These are phyloP conservation scores for Parastagonospora nodorum DNA, from an alignment of 2,329 filamentous ascomycete genomes.

Conservation along the genomic window DNA sequence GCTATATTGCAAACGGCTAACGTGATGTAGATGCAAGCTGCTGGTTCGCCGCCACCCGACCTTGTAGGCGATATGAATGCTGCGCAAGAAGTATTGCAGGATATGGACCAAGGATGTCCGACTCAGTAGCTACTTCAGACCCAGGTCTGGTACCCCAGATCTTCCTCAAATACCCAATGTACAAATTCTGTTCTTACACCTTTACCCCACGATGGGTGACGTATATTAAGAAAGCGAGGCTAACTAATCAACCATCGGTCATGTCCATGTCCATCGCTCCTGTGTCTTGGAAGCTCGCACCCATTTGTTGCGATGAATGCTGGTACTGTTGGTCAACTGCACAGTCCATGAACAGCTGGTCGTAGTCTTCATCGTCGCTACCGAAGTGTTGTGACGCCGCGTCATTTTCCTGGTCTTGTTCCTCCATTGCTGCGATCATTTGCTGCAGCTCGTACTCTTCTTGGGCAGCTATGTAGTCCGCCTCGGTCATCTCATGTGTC, in stretches of 20 bases:
- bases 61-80: conserved; percentile 88
- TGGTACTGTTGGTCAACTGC: conserved; percentile 53
- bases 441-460: conserved; percentile 54
- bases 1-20: conserved; percentile 3
- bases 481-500: conserved; percentile 40
- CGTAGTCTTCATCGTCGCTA: conserved; percentile 67
- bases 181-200: conserved; percentile 5
- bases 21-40: conserved; percentile 83
- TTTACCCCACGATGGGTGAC: not conserved
- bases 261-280: conserved; percentile 48
- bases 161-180: conserved; percentile 32
- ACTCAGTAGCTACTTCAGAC: conserved; percentile 56
- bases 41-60: conserved; percentile 87
- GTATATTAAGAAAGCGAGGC: not conserved
- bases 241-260: conserved; percentile 22
- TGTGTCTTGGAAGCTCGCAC: conserved; percentile 14
- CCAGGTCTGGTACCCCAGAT: conserved; percentile 2
- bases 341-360: conserved; percentile 66
- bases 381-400: conserved; percentile 43
- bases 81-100: conserved; percentile 69
- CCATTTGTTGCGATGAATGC: conserved; percentile 19
- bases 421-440: conserved; percentile 52
- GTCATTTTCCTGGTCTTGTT: conserved; percentile 20
- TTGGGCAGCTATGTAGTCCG: conserved; percentile 46
- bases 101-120: conserved; percentile 64